A percentile compares a stretch with the other conserved stretches of the same genome.
Conservation (phyloP, 2,329 filamentous ascomycete genomes). For the Didymella sp. region DNA sequence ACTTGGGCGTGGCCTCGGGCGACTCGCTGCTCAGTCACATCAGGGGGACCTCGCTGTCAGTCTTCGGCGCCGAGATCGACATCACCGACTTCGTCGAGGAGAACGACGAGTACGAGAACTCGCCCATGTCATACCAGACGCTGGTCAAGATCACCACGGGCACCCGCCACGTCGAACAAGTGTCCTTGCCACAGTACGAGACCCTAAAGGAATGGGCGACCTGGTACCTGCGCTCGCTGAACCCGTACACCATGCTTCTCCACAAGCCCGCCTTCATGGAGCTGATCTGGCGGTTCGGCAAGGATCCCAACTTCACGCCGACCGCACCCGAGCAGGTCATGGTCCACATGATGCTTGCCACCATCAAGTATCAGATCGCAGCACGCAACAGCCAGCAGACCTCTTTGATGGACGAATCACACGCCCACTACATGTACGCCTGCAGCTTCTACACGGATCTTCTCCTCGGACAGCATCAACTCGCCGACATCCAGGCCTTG, state of each 20-base stretch:
- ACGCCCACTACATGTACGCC: constrained; percentile 79
- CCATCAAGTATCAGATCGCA: constrained; percentile 79
- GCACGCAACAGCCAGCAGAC: constrained; percentile 65
- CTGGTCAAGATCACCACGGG: constrained; percentile 71
- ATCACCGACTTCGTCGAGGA: constrained; percentile 73
- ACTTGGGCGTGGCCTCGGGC: constrained; percentile 69
- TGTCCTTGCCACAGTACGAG: constrained; percentile 66
- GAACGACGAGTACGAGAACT: constrained; percentile 65
- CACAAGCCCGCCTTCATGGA: constrained; percentile 76
- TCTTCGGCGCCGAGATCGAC: constrained; percentile 82
- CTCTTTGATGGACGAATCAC: constrained; percentile 68
- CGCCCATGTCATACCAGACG: constrained; percentile 71
- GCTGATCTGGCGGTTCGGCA: constrained; percentile 76
- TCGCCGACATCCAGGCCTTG: constrained; percentile 75
- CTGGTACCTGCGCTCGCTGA: constrained; percentile 77
- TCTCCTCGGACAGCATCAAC: constrained; percentile 64
- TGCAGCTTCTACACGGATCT: constrained; percentile 73
- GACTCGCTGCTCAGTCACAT: constrained; percentile 73
- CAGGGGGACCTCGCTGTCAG: constrained; percentile 76
- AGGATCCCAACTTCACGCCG: constrained; percentile 69
- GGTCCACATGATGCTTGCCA: constrained; percentile 80
- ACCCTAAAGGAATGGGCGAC: constrained; percentile 73
- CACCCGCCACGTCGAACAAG: constrained; percentile 58
- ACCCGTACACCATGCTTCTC: constrained; percentile 76
- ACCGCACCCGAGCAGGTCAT: constrained; percentile 70